Conservation (phyloP, 306 rosid genomes). For the Trifolium pratense region DNA sequence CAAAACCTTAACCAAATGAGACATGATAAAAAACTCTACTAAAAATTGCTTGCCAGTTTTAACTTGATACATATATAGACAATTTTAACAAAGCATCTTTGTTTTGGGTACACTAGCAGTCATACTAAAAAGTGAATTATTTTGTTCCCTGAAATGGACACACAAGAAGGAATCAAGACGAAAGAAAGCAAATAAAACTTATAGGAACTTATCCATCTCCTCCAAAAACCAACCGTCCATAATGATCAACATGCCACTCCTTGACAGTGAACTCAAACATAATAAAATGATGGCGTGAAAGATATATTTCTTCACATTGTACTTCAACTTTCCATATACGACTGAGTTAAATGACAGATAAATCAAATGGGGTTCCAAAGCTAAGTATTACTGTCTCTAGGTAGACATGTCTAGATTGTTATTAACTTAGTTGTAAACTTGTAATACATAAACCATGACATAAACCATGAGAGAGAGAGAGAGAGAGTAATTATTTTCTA, state of each 20-base stretch:
- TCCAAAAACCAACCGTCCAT: slow-evolving; percentile 20
- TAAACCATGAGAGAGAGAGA: no score
- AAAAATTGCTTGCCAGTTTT: neutral
- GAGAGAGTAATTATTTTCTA: neutral
- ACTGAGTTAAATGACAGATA: slow-evolving; percentile 6
- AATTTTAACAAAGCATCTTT: neutral
- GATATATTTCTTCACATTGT: slow-evolving; percentile 20
- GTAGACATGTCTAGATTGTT: slow-evolving; percentile 15
- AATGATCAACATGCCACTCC: slow-evolving; percentile 8
- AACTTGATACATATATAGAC: slow-evolving; percentile 16
- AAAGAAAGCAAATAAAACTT: neutral
- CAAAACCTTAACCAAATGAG: slow-evolving; percentile 10
- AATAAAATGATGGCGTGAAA: neutral
- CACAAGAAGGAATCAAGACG: slow-evolving; percentile 9
- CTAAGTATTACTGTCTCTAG: slow-evolving; percentile 2
- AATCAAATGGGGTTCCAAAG: slow-evolving; percentile 27
- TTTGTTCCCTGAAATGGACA: neutral
- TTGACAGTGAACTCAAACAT: slow-evolving; percentile 11
- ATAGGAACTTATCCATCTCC: slow-evolving; percentile 25
- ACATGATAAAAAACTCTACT: neutral
- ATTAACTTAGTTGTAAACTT: slow-evolving; percentile 7
- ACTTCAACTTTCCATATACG: slow-evolving; percentile 13
- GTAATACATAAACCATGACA: slow-evolving; percentile 24
- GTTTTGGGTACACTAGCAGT: neutral
- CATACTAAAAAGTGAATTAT: neutral